Base-by-base conservation (phyloP, 1,139 yeast species). In the Geotrichum candidum region DNA sequence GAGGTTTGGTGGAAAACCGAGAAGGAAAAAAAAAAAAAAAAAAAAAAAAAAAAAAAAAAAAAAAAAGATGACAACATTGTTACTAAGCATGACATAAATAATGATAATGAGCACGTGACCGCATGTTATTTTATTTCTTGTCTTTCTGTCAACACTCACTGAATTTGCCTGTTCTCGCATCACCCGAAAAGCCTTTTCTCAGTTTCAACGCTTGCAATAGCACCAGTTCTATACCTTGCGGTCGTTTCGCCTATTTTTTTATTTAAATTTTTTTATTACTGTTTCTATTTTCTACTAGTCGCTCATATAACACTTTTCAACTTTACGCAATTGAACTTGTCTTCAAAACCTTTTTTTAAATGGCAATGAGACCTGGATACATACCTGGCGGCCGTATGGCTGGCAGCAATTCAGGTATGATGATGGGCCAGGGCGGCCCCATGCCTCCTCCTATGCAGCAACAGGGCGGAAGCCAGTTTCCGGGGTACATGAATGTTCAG, bases 361-460 rank as follows among this genome's bases (percentile, higher is more conserved):
- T 60, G 62, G 51, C 62, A 25, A 61, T 61, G 63, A 57, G 63
- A 55, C 60, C 60, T 51, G 60, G 58, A 52, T 62, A 59, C 38
- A 50, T 60, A 38, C 62, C 64, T 18, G 59, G 61, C 23, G 60
- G 56, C 54, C 58, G 64, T 11, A 56, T 61, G 59, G 59, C 54
- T 27, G 61, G 61, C 23, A 61, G 56, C 23, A 58, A 53, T n/a
- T 48, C 59, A 35, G 64, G 62, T 13, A 62, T 62, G 64, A 59
- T 62, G 59, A 62, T 62, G 64, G 60, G 62, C 23, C 64, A 62
- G 31, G 59, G 61, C 45, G 59, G 61, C 15, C 61, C 61, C 22
- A 61, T 61, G 55, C 64, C 64, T 38, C 64, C 64, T 27, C 64
- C 54, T 48, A 56, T 59, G 54, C 61, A 56, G 52, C 59, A 56